Evolutionary conservation across 2,329 filamentous ascomycete genomes (phyloP).

Genomic region (Cordyceps cateniannulata): DNA sequence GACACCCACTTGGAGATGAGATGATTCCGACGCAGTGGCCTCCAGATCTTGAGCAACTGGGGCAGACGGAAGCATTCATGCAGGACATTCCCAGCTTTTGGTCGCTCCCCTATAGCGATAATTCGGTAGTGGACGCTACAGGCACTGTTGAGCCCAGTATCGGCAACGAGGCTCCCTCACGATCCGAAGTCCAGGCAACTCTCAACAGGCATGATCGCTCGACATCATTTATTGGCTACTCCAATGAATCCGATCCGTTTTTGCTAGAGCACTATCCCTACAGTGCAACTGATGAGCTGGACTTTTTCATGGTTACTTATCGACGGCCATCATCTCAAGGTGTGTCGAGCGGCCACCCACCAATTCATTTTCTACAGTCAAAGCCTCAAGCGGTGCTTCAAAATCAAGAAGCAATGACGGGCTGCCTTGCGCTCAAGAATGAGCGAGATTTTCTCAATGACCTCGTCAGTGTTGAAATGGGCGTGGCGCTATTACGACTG

Average conservation of each 20-base stretch:
- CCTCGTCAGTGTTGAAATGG: slow-evolving; percentile 13
- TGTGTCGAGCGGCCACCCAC: neutral
- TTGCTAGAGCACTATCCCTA: slow-evolving; percentile 20
- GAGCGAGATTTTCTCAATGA: slow-evolving; percentile 11
- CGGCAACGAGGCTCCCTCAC: neutral
- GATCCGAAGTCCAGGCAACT: neutral
- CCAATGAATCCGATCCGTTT: slow-evolving; percentile 15
- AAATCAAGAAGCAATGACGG: slow-evolving; percentile 5
- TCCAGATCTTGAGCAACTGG: neutral
- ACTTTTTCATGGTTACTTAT: slow-evolving; percentile 22
- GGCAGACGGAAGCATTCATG: neutral
- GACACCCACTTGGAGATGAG: neutral
- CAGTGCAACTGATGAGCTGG: slow-evolving; percentile 21
- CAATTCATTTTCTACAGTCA: slow-evolving; percentile 16
- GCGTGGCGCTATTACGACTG: slow-evolving; percentile 15
- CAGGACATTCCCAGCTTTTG: neutral
- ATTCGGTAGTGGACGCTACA: neutral
- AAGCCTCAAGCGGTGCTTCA: slow-evolving; percentile 9
- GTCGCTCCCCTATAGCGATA: neutral
- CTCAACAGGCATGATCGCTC: slow-evolving; percentile 9
- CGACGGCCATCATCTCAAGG: slow-evolving; percentile 6
- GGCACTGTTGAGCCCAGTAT: neutral
- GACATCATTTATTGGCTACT: slow-evolving; percentile 11
- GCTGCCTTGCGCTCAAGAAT: slow-evolving; percentile 12
- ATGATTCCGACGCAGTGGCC: neutral